Conservation (phyloP, 1,139 yeast genomes). For the Scheffersomyces lignicola region DNA sequence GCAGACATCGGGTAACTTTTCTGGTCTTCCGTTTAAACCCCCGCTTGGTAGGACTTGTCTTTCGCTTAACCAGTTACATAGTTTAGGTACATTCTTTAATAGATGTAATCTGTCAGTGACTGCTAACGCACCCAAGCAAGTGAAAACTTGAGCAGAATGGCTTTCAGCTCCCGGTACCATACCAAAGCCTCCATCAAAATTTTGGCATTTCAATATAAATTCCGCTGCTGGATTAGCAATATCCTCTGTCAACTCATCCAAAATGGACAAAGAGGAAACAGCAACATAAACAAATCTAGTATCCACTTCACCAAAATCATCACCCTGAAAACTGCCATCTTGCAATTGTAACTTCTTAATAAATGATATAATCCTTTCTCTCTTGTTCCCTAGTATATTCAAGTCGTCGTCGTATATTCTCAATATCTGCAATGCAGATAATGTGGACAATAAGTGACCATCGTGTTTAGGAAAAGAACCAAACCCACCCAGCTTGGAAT, state of each 20-base stretch:
- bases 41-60: constrained; percentile 82
- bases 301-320: constrained; percentile 87
- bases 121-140: constrained; percentile 79
- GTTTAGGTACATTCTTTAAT: constrained; percentile 47
- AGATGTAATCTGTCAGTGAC: constrained; percentile 60
- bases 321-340: constrained; percentile 89
- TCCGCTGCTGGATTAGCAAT: constrained; percentile 64
- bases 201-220: constrained; percentile 70
- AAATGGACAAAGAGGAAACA: constrained; percentile 65
- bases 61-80: constrained; percentile 79
- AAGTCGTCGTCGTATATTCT: constrained; percentile 60
- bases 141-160: constrained; percentile 91
- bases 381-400: constrained; percentile 28
- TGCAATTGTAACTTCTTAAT: constrained; percentile 59
- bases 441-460: constrained; percentile 82
- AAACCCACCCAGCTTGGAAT: constrained; percentile 69
- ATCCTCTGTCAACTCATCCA: constrained; percentile 61
- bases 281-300: constrained; percentile 88
- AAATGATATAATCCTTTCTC: constrained; percentile 30
- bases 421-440: constrained; percentile 82
- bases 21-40: constrained; percentile 95
- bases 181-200: constrained; percentile 97
- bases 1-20: constrained; percentile 93
- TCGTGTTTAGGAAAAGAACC: constrained; percentile 91
- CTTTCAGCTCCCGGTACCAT: constrained; percentile 92